Percentiles rank a stretch among this genome's conserved stretches.
Conservation (phyloP, 495 filamentous ascomycete species). For the Xylaria venustula region DNA sequence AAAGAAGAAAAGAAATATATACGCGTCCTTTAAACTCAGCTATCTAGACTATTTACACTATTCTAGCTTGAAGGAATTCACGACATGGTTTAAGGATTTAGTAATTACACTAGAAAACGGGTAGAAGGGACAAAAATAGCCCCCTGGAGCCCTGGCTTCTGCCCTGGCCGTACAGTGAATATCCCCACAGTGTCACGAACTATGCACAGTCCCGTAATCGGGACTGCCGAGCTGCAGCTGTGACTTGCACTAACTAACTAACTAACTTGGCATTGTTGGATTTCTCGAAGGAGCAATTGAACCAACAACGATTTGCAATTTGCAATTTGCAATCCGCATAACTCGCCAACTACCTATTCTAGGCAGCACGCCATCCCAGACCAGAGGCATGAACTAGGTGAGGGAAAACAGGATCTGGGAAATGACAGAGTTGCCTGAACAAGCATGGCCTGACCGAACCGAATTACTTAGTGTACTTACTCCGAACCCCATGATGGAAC, state of each 20-base stretch:
- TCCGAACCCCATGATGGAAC: conserved; percentile 23
- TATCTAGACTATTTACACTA: no score
- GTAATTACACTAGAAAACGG: background rate
- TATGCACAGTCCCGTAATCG: background rate
- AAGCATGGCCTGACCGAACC: background rate
- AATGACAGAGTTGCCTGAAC: background rate
- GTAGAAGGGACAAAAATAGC: background rate
- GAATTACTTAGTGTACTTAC: no score
- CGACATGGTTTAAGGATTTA: background rate
- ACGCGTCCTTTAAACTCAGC: no score
- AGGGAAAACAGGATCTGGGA: background rate
- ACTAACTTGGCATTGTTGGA: no score
- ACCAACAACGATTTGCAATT: no score
- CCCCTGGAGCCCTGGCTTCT: no score
- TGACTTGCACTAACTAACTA: no score
- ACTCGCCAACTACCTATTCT: no score
- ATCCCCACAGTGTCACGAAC: background rate
- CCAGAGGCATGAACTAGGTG: no score
- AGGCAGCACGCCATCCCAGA: background rate
- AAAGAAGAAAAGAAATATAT: background rate
- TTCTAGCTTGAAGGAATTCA: background rate
- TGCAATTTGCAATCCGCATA: no score
- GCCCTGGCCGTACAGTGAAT: conserved; percentile 16
- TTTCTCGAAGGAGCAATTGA: no score
- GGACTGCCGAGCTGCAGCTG: background rate